Evolutionary conservation across 2,329 filamentous ascomycete species (phyloP), one percentile per base, ranked within the genome.

Genomic region (Clarireedia paspali): DNA sequence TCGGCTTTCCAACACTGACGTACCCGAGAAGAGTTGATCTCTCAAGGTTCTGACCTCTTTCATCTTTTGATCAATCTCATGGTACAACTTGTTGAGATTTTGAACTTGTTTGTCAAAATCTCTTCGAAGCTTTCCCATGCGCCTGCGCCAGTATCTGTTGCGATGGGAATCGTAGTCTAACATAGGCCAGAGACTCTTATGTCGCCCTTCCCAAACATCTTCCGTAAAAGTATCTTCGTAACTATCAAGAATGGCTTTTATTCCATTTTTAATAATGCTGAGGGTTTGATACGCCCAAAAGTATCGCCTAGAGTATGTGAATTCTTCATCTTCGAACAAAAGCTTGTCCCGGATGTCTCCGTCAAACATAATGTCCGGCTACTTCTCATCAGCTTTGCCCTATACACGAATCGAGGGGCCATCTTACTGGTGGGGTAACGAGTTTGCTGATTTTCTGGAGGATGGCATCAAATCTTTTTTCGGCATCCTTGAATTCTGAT

Each of bases 201-300:
- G 77, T 9, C 70, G 71, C 9, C 81, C 81, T 38, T 75, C 72
- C 80, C 80, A 84, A 40, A 84, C 80, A 6, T 79, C 76, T 5
- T 79, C 75, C 1, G 75, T 80, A 63, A 84, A 84, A 2, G 76
- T 80, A 53, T 81, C 76, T 53, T 76, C 70, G 63, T 81, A 84
- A 9, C 79, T 74, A 47, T 78, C 72, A 9, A 81, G 72, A 74
- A 83, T 83, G 30, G 77, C 73, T 60, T 79, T 78, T 64, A 84
- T 81, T 59, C 75, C 76, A 49, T 80, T 78, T 62, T 82, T 83
- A 62, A 84, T 77, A 36, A 80, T 77, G 38, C 78, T 80, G 3
- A 83, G 74, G 3, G 80, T 81, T 67, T 83, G 81, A 62, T 78
- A 82, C 0, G 79, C 80, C 76, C 81, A 84, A 64, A 84, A 84